Evolutionary conservation across 495 filamentous ascomycete species (phyloP), one percentile per base, ranked within the genome.

Genomic region (Xylaria scruposa): DNA sequence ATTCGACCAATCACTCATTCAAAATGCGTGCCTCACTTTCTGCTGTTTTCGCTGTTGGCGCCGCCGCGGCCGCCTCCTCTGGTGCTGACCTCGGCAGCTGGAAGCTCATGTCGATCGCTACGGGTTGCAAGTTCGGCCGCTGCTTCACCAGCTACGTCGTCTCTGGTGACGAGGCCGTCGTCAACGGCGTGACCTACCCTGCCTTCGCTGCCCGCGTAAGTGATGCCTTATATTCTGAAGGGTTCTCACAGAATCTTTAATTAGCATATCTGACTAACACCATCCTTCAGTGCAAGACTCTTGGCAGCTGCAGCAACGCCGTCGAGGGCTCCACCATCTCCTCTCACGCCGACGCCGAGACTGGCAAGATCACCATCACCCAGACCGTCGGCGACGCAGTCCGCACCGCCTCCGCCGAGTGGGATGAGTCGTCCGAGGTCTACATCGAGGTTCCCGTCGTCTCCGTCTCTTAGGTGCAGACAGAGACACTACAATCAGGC

Each of bases 91-190:
- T 65, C 42, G 46, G 44, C 63, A 67, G 13, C 63, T 67, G 47
- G 46, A 67, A 67, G 63, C 44, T 67, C 46, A 67, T 67, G 63
- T 67, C 63, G 26, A 67, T 53, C 40, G 9, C 44, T 44, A 67
- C 63, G 9, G 63, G 63, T 12, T 67, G 63, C 63, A 67, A 67
- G 63, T 67, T 67, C 63, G 63, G 63, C 24, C 63, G 63, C 46
- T 67, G 63, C 47, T 67, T 67, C 63, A 67, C 63, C 31, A 67
- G 63, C 63, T 67, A 67, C 46, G 63, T 67, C 46, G 63, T 67
- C 63, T 67, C 63, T 4, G 63, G 63, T 4, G 63, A 67, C 4
- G 63, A 67, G 63, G 26, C 44, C 47, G 44, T 46, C 63, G 63
- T 46, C 21, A 26, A 67, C 31, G 63, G 63, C 17, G 63, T 67